A percentile compares a stretch with the other conserved stretches of the same genome.
Evolutionary conservation across 352 stramenopile genomes (phyloP).

Genomic region (Globisporangium splendens): DNA sequence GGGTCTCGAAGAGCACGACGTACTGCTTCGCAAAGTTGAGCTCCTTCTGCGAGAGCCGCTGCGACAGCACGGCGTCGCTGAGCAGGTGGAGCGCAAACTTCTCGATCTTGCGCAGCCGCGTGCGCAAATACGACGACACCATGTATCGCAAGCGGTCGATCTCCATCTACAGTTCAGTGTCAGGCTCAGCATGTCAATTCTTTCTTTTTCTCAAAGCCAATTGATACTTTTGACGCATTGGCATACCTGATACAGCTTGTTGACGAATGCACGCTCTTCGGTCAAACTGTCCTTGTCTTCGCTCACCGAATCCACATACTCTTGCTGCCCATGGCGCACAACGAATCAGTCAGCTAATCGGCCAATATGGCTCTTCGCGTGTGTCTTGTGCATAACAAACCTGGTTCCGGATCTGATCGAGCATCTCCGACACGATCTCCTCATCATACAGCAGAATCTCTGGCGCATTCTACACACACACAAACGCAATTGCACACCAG

Average conservation of each 20-base stretch:
- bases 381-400: slow-evolving; percentile 14
- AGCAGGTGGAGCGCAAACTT: slow-evolving; percentile 68
- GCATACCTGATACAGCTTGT: slow-evolving; percentile 75
- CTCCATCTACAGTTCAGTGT: slow-evolving; percentile 51
- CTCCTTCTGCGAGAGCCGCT: slow-evolving; percentile 72
- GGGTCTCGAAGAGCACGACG: slow-evolving; percentile 60
- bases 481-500: not conserved
- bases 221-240: not conserved
- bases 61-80: slow-evolving; percentile 28
- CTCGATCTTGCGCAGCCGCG: slow-evolving; percentile 80
- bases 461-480: slow-evolving; percentile 57
- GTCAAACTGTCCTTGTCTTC: slow-evolving; percentile 58
- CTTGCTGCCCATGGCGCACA: slow-evolving; percentile 39
- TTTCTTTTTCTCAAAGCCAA: not conserved
- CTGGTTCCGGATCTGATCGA: slow-evolving; percentile 82
- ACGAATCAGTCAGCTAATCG: not conserved
- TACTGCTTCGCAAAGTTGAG: slow-evolving; percentile 74
- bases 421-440: slow-evolving; percentile 78
- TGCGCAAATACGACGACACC: slow-evolving; percentile 78
- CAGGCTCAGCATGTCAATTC: not conserved
- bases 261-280: slow-evolving; percentile 78
- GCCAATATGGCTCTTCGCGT: not conserved
- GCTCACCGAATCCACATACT: slow-evolving; percentile 78
- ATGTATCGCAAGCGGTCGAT: slow-evolving; percentile 86
- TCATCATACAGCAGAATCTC: slow-evolving; percentile 75